Percentiles rank a stretch among this genome's conserved stretches.
These are phyloP conservation scores for Endocarpon pusillum DNA, from an alignment of 495 filamentous ascomycete species.

Conservation along the genomic window DNA sequence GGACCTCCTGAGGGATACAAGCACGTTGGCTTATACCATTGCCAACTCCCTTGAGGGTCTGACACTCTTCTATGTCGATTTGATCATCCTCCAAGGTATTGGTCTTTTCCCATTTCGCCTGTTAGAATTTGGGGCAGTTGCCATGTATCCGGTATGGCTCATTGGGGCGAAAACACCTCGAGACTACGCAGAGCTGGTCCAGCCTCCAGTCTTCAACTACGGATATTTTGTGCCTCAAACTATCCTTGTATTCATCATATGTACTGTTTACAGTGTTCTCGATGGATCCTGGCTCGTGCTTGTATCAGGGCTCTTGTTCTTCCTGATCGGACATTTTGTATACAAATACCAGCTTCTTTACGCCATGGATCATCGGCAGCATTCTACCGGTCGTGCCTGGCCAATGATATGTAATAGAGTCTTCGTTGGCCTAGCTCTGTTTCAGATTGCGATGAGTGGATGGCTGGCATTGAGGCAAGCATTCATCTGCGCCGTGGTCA, in stretches of 20 bases:
- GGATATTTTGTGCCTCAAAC: constrained; percentile 90
- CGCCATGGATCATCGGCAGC: constrained; percentile 93
- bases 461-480: constrained; percentile 59
- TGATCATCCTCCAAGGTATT: constrained; percentile 82
- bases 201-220: constrained; percentile 82
- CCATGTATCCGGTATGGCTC: constrained; percentile 65
- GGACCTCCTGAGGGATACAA: constrained; percentile 59
- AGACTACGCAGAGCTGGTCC: constrained; percentile 69
- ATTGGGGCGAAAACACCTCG: constrained; percentile 75
- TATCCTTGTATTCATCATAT: constrained; percentile 81
- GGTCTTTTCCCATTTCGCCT: constrained; percentile 88
- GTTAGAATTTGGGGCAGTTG: constrained; percentile 73
- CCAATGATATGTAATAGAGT: constrained; percentile 85
- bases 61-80: constrained; percentile 77
- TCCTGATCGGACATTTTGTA: constrained; percentile 73
- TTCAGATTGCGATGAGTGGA: constrained; percentile 82
- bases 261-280: constrained; percentile 83
- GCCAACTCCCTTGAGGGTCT: constrained; percentile 58
- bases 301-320: constrained; percentile 72
- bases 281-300: constrained; percentile 68
- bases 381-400: constrained; percentile 90
- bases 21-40: constrained; percentile 55
- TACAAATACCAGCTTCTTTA: constrained; percentile 98
- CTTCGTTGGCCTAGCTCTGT: constrained; percentile 65
- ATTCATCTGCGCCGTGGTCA: constrained; percentile 48